Evolutionary conservation across 768 basidiomycete genomes (phyloP), one percentile per base, ranked within the genome.

Genomic region (Boletellus ananas): DNA sequence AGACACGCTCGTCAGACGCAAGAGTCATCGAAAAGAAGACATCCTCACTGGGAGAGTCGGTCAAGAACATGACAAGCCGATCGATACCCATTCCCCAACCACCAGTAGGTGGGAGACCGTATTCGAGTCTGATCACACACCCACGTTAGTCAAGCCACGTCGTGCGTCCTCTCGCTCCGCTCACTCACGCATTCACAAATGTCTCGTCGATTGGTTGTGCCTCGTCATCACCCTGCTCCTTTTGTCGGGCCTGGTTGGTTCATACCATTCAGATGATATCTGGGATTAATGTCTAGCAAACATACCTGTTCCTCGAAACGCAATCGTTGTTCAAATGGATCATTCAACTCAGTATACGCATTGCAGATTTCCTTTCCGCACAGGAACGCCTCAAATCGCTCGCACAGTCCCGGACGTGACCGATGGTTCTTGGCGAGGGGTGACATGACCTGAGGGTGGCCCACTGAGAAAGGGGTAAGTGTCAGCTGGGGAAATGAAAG

Each of bases 391-490:
- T 99, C 96, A 74, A 99, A 99, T 16, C 96, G 93, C 70, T 99
- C 96, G 70, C 96, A 98, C 21, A 99, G 79, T 34, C 96, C 96
- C 0, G 94, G 91, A 36, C 91, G 84, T n/a, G 90, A 90, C 56
- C 96, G 90, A 70, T 98, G 94, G 81, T 89, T 91, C 76, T 99
- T 99, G 69, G 96, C 96, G 33, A 99, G 84, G 3, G 96, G 96
- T 0, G 95, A 97, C 96, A 99, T 99, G 58, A 98, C 92, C 75
- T 98, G 94, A 14, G 96, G 96, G 72, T 98, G 96, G 27, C 96
- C 96, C 55, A 95, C 94, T 87, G 58, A 9, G 49, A 10, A 27
- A 16, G 20, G 29, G n/a, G 18, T 45, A 38, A 14, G 1, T 16
- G 23, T 63, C 31, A 58, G 49, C 27, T 16, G 2, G 6, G n/a